A percentile compares a stretch with the other conserved stretches of the same genome.
Conservation (phyloP, 345 rosid species). For the Melaleuca alternifolia region DNA sequence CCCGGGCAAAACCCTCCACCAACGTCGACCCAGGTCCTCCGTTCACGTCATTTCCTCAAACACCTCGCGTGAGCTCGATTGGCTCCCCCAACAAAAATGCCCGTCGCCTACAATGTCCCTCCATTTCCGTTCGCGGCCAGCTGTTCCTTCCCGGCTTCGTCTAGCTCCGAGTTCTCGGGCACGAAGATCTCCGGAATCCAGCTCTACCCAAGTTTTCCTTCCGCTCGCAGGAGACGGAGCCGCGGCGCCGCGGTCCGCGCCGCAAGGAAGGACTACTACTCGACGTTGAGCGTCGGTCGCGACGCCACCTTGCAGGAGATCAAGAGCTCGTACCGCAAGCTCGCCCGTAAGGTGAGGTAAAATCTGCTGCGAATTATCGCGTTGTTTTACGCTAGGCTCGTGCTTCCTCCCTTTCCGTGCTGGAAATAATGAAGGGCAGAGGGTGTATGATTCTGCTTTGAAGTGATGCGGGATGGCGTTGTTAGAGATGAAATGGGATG, state of each 20-base stretch:
- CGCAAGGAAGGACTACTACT: constrained; percentile 45
- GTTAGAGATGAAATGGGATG: neutral
- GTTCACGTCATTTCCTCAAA: neutral
- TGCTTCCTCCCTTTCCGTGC: neutral
- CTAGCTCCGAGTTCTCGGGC: neutral
- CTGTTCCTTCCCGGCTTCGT: neutral
- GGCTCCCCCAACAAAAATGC: neutral
- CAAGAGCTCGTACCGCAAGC: constrained; percentile 66
- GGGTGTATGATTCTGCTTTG: neutral
- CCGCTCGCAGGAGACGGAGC: neutral
- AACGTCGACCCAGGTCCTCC: neutral
- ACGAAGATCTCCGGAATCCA: neutral
- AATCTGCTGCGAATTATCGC: neutral
- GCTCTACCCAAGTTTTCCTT: neutral
- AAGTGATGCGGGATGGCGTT: neutral
- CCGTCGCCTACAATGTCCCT: neutral
- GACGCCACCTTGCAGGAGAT: constrained; percentile 71
- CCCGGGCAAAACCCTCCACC: neutral
- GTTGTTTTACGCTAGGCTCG: neutral
- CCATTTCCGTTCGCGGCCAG: neutral
- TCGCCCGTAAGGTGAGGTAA: constrained; percentile 73
- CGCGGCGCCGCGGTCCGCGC: constrained; percentile 22
- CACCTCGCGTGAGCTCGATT: neutral
- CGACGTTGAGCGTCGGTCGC: constrained; percentile 49
- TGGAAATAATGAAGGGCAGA: neutral